Base-by-base conservation (phyloP, 2,329 filamentous ascomycete species). In the Hypoxylon sp. region DNA sequence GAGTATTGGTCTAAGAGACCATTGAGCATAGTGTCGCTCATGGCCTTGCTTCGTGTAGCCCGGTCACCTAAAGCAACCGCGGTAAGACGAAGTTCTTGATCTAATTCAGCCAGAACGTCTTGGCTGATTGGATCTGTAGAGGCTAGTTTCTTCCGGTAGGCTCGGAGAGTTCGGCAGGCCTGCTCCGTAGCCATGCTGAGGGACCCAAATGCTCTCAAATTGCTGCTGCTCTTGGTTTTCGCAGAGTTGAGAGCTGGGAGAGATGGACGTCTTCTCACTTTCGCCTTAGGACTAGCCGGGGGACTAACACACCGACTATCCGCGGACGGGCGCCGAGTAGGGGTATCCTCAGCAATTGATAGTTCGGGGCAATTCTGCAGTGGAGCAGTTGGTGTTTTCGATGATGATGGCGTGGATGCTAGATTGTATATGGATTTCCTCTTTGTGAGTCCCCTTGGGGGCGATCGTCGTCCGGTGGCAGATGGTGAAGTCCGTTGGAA, bases 1-100 rank as follows among this genome's bases (percentile, higher is more conserved):
- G 91, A 92, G 74, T 93, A 93, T 79, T 93, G 88, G 72, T 93
- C 92, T 6, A 94, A 81, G 48, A 94, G 80, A 54, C 89, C 90
- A 44, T 84, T 87, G 35, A 92, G 80, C 53, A 87, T 82, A 17
- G 84, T 85, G 74, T 90, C 88, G 69, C 85, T 87, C 77, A 89
- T 83, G 1, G 83, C 77, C 74, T 84, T 82, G 77, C 82, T 87
- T 69, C 87, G 81, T 65, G 84, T 86, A 4, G 84, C 85, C 35
- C 87, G 81, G 60, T 89, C 87, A 2, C 86, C 86, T 31, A 92
- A 79, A 6, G 89, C 89, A 8, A 88, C 85, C 2, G 85, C 85
- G 2, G 89, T 91, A 32, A 91, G 81, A 17, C 88, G 86, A 63
- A 92, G 77, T 75, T 92, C 89, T 67, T 88, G 86, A 68, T 91